A percentile compares a stretch with the other conserved stretches of the same genome.
Evolutionary conservation across 1,139 yeast genomes (phyloP).

Genomic region (Geotrichum citri-aurantii): DNA sequence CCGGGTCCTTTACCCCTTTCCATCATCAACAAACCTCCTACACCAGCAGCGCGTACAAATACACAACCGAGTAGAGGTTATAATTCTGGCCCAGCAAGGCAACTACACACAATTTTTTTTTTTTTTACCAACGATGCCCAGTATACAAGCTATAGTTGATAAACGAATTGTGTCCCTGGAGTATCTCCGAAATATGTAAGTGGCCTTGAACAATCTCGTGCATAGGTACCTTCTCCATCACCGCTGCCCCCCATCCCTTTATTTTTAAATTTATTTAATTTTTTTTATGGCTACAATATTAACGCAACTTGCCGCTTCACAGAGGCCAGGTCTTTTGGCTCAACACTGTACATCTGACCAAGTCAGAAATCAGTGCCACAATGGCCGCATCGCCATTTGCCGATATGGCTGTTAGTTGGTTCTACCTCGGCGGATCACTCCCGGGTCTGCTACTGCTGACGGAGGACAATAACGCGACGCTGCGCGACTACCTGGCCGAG

Average conservation of each 20-base stretch:
- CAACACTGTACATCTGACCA: constrained; percentile 24
- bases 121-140: not conserved
- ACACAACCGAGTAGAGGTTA: no score
- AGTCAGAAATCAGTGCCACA: constrained; percentile 24
- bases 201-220: not conserved
- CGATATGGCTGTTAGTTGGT: constrained; percentile 23
- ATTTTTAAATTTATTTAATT: not conserved
- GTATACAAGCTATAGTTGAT: constrained; percentile 15
- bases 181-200: constrained; percentile 28
- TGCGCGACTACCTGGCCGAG: constrained; percentile 23
- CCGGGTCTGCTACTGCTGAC: not conserved
- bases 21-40: not conserved
- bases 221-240: not conserved
- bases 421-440: constrained; percentile 28
- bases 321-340: constrained; percentile 27
- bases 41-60: no score
- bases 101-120: not conserved
- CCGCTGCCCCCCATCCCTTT: not conserved
- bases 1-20: not conserved
- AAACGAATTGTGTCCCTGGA: constrained; percentile 19
- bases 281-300: not conserved
- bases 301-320: constrained; percentile 18
- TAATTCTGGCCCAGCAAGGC: not conserved
- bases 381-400: constrained; percentile 17
- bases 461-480: constrained; percentile 19